These are phyloP conservation scores for Yamagishiella unicocca DNA, from an alignment of 139 green algal species.

Conservation along the genomic window DNA sequence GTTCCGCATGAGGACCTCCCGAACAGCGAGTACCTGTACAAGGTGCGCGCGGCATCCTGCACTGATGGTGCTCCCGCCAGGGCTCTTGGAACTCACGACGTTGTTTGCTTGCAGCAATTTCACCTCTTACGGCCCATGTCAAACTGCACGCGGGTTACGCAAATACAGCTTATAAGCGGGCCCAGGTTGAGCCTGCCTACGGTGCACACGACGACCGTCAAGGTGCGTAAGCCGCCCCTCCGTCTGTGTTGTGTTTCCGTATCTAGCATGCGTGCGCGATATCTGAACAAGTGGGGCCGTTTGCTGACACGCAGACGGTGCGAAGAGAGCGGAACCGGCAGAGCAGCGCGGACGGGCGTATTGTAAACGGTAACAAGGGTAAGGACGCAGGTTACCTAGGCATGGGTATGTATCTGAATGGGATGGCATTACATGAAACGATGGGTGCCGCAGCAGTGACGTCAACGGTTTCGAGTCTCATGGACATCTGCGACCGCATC, in stretches of 20 bases:
- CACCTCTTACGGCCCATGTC: neutral
- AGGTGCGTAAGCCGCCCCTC: neutral
- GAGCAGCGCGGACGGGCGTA: conserved; percentile 39
- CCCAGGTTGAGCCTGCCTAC: conserved; percentile 9
- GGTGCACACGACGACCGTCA: conserved; percentile 2
- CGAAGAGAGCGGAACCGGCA: conserved; percentile 36
- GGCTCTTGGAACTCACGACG: neutral
- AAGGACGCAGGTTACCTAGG: neutral
- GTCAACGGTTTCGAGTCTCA: conserved; percentile 43
- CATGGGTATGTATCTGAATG: neutral
- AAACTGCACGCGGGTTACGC: conserved; percentile 6
- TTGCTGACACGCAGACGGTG: neutral
- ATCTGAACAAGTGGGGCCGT: neutral
- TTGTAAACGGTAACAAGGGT: conserved; percentile 41
- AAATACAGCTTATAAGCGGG: conserved; percentile 39
- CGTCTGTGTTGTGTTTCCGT: neutral
- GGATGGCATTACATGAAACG: neutral
- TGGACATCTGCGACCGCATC: conserved; percentile 53
- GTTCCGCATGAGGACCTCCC: conserved; percentile 37
- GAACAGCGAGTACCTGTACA: conserved; percentile 35
- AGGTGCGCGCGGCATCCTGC: conserved; percentile 12
- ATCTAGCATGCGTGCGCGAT: neutral
- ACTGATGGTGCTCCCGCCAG: neutral
- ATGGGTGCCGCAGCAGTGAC: conserved; percentile 11
- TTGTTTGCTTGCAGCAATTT: conserved; percentile 28